A percentile compares a stretch with the other conserved stretches of the same genome.
Conservation (phyloP, 495 filamentous ascomycete genomes). For the Penicillium dipodomyicola region DNA sequence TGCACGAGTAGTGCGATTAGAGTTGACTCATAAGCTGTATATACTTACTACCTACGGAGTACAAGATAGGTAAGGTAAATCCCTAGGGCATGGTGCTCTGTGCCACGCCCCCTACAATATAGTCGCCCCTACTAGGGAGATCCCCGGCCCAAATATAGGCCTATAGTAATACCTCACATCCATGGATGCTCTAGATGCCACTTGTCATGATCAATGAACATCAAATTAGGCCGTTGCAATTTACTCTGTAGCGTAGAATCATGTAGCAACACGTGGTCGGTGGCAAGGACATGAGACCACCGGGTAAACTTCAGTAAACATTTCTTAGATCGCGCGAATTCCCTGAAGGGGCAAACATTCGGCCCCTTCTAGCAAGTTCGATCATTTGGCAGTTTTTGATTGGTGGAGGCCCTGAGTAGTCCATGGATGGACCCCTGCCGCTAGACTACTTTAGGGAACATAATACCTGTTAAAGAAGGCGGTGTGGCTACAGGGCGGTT, state of each 20-base stretch:
- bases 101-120: neutral
- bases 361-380: conserved; percentile 36
- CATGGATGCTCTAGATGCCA: neutral
- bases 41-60: neutral
- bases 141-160: neutral
- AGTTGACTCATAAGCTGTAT: neutral
- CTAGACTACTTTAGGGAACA: conserved; percentile 9
- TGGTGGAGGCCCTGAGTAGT: conserved; percentile 4
- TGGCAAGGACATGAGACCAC: conserved; percentile 2
- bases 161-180: neutral
- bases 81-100: conserved; percentile 1
- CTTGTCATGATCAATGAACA: neutral
- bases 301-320: neutral
- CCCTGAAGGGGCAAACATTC: conserved; percentile 15
- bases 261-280: neutral
- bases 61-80: too few relatives aligned
- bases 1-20: neutral
- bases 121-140: neutral
- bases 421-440: conserved; percentile 13
- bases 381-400: conserved; percentile 22
- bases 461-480: conserved; percentile 22
- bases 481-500: conserved; percentile 19
- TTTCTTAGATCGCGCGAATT: neutral
- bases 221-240: neutral
- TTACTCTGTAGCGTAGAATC: too few relatives aligned